These are phyloP conservation scores for Irpex sp. DNA, from an alignment of 1,284 basidiomycete species.

Conservation along the genomic window DNA sequence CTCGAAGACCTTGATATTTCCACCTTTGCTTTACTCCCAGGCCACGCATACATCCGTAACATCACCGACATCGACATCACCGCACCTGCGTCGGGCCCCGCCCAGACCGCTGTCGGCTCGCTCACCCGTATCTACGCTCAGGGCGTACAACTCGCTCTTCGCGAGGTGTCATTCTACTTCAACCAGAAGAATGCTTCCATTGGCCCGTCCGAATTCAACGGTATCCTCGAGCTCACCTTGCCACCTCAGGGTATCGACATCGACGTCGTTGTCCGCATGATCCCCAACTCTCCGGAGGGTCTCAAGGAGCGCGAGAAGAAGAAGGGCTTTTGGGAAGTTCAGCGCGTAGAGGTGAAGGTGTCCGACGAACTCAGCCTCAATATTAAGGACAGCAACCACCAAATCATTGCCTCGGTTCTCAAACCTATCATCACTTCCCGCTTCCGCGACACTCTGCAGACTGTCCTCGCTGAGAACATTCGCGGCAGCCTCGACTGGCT, in stretches of 20 bases:
- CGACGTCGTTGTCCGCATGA: constrained; percentile 58
- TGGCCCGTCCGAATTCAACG: constrained; percentile 53
- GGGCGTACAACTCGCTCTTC: constrained; percentile 55
- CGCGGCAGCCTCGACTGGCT: constrained; percentile 42
- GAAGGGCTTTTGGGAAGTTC: constrained; percentile 53
- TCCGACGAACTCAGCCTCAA: constrained; percentile 49
- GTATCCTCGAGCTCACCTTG: constrained; percentile 55
- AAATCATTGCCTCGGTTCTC: constrained; percentile 55
- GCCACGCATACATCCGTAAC: constrained; percentile 66
- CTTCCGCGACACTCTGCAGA: constrained; percentile 54
- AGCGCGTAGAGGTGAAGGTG: constrained; percentile 47
- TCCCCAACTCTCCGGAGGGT: constrained; percentile 44
- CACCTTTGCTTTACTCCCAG: constrained; percentile 58
- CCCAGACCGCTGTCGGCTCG: constrained; percentile 48
- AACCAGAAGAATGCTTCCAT: constrained; percentile 52
- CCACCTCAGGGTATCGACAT: constrained; percentile 64
- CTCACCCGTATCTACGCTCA: constrained; percentile 61
- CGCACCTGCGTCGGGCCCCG: constrained; percentile 36
- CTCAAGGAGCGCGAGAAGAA: constrained; percentile 37
- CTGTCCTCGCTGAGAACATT: constrained; percentile 51
- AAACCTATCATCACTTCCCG: constrained; percentile 53
- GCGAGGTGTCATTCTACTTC: constrained; percentile 70
- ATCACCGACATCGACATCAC: constrained; percentile 68
- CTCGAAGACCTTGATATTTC: constrained; percentile 70
- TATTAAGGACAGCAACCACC: constrained; percentile 58